Evolutionary conservation across 2,329 filamentous ascomycete species (phyloP), one percentile per base, ranked within the genome.

Genomic region (Beauveria caledonica): DNA sequence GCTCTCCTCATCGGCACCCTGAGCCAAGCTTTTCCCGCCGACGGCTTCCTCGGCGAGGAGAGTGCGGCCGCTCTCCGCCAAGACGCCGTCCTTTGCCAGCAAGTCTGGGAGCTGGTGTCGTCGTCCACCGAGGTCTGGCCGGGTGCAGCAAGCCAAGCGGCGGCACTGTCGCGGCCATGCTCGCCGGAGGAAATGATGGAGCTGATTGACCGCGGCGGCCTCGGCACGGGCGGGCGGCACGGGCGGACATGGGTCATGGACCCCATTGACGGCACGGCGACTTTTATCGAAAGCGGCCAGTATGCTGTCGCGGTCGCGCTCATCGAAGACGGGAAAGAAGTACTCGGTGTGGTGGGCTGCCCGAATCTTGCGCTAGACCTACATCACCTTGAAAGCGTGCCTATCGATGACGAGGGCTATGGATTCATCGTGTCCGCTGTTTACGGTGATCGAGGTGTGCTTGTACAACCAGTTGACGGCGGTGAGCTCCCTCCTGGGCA

Each of bases 11-110:
- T 83, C 60, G 72, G 71, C 49, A 77, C 78, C 13, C 70, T 83
- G 45, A 79, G 79, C 64, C 68, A 73, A 44, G 72, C 70, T 45
- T 83, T 79, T 64, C 79, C 80, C 0, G 60, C 71, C 3, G 81
- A 83, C 64, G 66, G 67, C 6, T 81, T 83, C 62, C 70, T 84
- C 25, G 81, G 79, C 55, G 81, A 84, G 68, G 81, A 84, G 68
- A 76, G 75, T 57, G 76, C 80, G 4, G 75, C 74, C 58, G 74
- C 75, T 21, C 71, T 83, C 44, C 73, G 79, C 54, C 62, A 70
- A 45, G 74, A 81, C 60, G 69, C 71, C 3, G 65, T 64, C 5
- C 72, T 83, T 2, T 74, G 76, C n/a, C 71, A 77, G 23, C 72
- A 76, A 25, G 79, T 82, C 13, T 83, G 80, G 80, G 71, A 78